These are phyloP conservation scores for Sherardia arvensis DNA, from an alignment of 257 asterid species.

Conservation along the genomic window DNA sequence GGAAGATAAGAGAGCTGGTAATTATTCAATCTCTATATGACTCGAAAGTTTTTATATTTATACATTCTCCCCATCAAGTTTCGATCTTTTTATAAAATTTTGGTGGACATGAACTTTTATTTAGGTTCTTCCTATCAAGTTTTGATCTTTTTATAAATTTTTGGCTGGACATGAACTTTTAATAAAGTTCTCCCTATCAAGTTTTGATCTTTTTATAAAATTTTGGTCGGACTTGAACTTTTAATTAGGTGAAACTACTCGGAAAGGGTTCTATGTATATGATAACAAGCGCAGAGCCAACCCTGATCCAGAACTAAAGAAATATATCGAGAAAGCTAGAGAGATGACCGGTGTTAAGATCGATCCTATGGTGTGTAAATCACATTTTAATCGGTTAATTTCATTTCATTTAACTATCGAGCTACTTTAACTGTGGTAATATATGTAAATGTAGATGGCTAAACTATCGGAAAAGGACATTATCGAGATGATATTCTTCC, in stretches of 20 bases:
- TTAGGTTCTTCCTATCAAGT: slow-evolving; percentile 27
- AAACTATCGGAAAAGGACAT: slow-evolving; percentile 75
- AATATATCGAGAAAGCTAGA: slow-evolving; percentile 67
- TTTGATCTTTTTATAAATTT: not conserved
- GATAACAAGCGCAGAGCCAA: slow-evolving; percentile 75
- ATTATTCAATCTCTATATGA: not conserved
- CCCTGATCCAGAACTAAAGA: slow-evolving; percentile 85
- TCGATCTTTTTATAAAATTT: too few relatives aligned
- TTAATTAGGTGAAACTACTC: slow-evolving; percentile 68
- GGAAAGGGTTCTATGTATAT: slow-evolving; percentile 65
- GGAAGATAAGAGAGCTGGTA: slow-evolving; percentile 86
- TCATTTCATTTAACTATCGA: not conserved
- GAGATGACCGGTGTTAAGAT: slow-evolving; percentile 63
- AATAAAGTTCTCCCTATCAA: not conserved
- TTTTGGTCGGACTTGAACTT: slow-evolving; percentile 7
- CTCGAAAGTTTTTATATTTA: not conserved
- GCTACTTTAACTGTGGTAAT: not conserved
- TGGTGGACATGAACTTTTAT: slow-evolving; percentile 9
- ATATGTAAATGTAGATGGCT: slow-evolving; percentile 27
- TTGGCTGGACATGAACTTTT: slow-evolving; percentile 6
- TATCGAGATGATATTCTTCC: slow-evolving; percentile 89
- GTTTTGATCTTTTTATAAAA: not conserved
- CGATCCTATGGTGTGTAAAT: slow-evolving; percentile 63
- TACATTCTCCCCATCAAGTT: not conserved
- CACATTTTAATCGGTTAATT: not conserved